Evolutionary conservation across 1,139 yeast genomes (phyloP).

Genomic region (Lodderomyces orthopsilosis): DNA sequence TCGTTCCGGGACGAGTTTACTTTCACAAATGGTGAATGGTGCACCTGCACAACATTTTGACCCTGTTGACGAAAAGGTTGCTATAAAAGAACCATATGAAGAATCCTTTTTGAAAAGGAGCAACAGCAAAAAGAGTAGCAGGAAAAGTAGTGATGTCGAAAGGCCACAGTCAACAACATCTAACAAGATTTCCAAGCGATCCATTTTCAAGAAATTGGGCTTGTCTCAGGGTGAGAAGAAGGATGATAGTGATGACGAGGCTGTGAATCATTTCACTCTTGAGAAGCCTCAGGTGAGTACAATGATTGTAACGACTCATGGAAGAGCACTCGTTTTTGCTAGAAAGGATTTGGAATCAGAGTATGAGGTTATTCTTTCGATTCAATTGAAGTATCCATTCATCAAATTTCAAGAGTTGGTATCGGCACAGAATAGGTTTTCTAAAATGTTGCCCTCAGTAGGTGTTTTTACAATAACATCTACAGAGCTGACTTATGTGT

Average conservation of each 20-base stretch:
- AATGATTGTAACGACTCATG: conserved; percentile 52
- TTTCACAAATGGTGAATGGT: conserved; percentile 60
- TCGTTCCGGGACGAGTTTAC: conserved; percentile 27
- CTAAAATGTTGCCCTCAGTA: conserved; percentile 34
- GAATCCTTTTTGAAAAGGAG: conserved; percentile 18
- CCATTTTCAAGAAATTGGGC: conserved; percentile 32
- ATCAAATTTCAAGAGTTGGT: conserved; percentile 56
- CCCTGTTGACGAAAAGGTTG: conserved; percentile 26
- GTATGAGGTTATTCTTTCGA: conserved; percentile 45
- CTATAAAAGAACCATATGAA: conserved; percentile 28
- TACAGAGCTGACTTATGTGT: conserved; percentile 42
- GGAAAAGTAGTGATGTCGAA: conserved; percentile 10
- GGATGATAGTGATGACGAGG: conserved; percentile 14
- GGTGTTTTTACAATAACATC: conserved; percentile 58
- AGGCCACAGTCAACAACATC: conserved; percentile 10
- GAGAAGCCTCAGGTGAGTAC: conserved; percentile 45
- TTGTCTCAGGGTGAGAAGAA: conserved; percentile 18
- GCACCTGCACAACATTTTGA: conserved; percentile 16
- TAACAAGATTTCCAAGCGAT: conserved; percentile 12
- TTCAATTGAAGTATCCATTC: conserved; percentile 46
- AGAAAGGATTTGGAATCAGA: conserved; percentile 31
- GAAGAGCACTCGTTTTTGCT: conserved; percentile 51
- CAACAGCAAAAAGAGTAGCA: conserved; percentile 11
- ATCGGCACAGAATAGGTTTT: conserved; percentile 25
- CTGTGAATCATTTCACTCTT: conserved; percentile 25